Evolutionary conservation across 768 basidiomycete species (phyloP).

Genomic region (Rhodotorula babjevae): DNA sequence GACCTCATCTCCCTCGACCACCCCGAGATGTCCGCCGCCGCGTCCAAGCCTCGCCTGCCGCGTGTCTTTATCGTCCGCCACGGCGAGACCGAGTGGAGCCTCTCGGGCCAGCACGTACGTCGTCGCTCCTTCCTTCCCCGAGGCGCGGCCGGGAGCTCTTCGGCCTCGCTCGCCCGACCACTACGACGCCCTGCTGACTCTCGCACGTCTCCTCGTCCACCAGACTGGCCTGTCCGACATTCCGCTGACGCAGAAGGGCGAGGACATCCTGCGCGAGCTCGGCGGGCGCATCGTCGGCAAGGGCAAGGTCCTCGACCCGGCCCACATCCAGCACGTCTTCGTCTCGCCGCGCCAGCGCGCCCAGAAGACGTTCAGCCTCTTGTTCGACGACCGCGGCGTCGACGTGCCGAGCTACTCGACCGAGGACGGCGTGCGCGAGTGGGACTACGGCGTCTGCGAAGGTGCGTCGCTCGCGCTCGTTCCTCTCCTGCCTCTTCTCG

Average conservation of each 20-base stretch:
- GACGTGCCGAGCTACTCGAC: conserved; percentile 53
- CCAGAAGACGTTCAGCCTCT: conserved; percentile 74
- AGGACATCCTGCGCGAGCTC: conserved; percentile 62
- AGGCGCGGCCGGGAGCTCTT: no score
- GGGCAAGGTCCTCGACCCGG: conserved; percentile 70
- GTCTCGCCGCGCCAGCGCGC: conserved; percentile 86
- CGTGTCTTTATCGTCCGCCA: conserved; percentile 76
- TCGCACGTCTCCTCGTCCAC: neutral
- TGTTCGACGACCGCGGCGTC: conserved; percentile 57
- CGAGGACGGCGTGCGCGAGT: conserved; percentile 69
- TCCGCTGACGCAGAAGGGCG: conserved; percentile 72
- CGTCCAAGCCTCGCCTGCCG: conserved; percentile 47
- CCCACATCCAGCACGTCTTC: conserved; percentile 66
- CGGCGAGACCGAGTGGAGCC: conserved; percentile 91
- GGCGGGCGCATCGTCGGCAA: conserved; percentile 67
- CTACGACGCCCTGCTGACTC: neutral
- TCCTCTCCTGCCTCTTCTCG: no score
- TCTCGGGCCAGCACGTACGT: conserved; percentile 57
- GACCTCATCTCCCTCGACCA: neutral
- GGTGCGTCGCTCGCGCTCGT: neutral
- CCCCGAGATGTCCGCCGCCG: neutral
- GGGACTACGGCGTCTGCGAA: conserved; percentile 68
- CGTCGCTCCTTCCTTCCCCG: neutral
- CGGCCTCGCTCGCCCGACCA: neutral
- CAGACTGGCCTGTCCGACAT: conserved; percentile 87